These are phyloP conservation scores for Neocucurbitaria cava DNA, from an alignment of 2,329 filamentous ascomycete species.

Conservation along the genomic window DNA sequence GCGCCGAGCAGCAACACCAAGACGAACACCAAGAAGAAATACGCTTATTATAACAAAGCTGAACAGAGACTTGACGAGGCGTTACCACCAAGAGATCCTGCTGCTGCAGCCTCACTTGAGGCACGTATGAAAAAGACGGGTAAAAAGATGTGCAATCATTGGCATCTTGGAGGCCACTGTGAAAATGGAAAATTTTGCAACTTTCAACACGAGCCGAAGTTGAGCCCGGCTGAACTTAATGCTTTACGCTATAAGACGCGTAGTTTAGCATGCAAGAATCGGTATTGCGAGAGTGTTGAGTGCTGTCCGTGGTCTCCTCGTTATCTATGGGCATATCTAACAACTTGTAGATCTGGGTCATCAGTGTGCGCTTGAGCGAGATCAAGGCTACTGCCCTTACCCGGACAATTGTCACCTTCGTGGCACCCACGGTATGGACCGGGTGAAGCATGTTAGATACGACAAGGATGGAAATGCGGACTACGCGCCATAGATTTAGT, in stretches of 20 bases:
- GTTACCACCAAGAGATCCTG: constrained; percentile 41
- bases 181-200: constrained; percentile 50
- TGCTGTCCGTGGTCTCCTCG: constrained; percentile 43
- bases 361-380: constrained; percentile 45
- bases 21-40: constrained; percentile 39
- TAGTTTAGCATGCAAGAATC: constrained; percentile 47
- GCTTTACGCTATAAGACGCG: constrained; percentile 53
- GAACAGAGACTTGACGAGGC: constrained; percentile 52
- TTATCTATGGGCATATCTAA: constrained; percentile 9
- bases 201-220: constrained; percentile 52
- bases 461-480: constrained; percentile 33
- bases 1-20: constrained; percentile 27
- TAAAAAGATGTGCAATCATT: constrained; percentile 46
- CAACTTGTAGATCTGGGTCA: constrained; percentile 47
- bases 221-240: constrained; percentile 46
- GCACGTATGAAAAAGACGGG: constrained; percentile 38
- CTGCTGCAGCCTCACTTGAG: constrained; percentile 34
- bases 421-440: constrained; percentile 50
- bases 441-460: constrained; percentile 36
- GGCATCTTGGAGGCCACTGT: constrained; percentile 48
- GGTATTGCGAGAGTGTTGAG: constrained; percentile 50
- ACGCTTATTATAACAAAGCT: constrained; percentile 52
- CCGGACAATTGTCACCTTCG: constrained; percentile 47
- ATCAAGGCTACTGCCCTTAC: constrained; percentile 48
- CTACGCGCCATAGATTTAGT: constrained; percentile 12